Base-by-base conservation (phyloP, 257 asterid species). In the Fraxinus quadrangulata region DNA sequence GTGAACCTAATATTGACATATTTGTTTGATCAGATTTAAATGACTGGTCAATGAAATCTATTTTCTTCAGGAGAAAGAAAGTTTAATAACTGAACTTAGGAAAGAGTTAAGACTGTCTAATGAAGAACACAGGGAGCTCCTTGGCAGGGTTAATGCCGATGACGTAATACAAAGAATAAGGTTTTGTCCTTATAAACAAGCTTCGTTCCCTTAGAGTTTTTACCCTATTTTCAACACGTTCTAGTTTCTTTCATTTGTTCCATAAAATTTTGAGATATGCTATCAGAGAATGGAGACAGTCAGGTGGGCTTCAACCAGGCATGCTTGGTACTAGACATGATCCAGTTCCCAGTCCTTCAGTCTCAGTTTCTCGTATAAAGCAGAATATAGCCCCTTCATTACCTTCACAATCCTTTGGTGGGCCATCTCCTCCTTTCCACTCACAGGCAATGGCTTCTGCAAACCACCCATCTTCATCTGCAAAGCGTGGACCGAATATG, bases 51-150 rank as follows among this genome's bases (percentile, higher is more conserved):
- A 67, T 78, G 19, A 71, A 66, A 71, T 83, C 69, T 81, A 39
- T 78, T 82, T 82, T 86, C 78, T 86, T 84, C 92, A 94, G 98
- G 98, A 90, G 81, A 91, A 94, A 85, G 97, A 94, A 87, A 83
- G 92, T 82, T 79, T 94, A 84, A 90, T 94, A 49, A 94, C 97
- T 21, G 97, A 94, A 85, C 93, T 94, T 42, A 85, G 98, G 83
- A 94, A 91, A 79, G 98, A 94, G 89, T 89, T 94, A 76, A 90
- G 94, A 78, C 78, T 92, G 80, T 92, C 98, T 74, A 90, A 94
- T 77, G 97, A 94, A 86, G 98, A 94, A 78, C 97, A 94, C 83
- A 85, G 93, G 77, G 96, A 88, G 75, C 96, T 94, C 75, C 96
- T 92, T 76, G 80, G 86, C 80, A 86, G 90, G 85, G 97, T 92